Conservation (phyloP, 306 rosid genomes). For the Lathyrus aphaca region DNA sequence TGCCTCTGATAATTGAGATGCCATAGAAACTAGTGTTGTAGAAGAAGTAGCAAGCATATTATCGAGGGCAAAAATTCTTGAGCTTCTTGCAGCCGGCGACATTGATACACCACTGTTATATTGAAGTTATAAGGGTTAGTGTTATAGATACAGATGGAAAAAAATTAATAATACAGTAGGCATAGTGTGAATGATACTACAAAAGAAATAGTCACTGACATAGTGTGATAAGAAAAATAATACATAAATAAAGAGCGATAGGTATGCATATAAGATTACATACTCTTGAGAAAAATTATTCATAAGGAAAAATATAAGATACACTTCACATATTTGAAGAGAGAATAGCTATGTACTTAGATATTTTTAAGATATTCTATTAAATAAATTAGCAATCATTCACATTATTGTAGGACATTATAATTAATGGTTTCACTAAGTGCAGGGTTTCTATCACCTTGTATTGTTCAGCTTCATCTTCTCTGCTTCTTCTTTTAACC, state of each 20-base stretch:
- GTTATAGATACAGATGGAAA: not conserved
- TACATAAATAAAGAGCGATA: not conserved
- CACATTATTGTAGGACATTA: conserved; percentile 5
- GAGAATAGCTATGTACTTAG: not conserved
- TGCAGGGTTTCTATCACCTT: conserved; percentile 37
- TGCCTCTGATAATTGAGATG: conserved; percentile 95
- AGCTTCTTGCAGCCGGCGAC: conserved; percentile 97
- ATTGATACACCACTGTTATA: conserved; percentile 54
- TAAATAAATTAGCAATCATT: conserved; percentile 24
- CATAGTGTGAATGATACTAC: not conserved
- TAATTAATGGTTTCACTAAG: conserved; percentile 3
- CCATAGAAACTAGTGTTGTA: conserved; percentile 82
- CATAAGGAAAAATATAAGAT: not conserved
- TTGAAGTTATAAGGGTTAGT: not conserved
- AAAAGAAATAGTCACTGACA: no score
- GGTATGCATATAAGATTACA: not conserved
- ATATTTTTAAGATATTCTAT: not conserved
- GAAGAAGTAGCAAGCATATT: conserved; percentile 87
- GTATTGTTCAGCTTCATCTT: conserved; percentile 40
- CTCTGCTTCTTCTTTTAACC: conserved; percentile 52
- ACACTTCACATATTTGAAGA: not conserved
- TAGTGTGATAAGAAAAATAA: not conserved
- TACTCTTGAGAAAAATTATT: not conserved
- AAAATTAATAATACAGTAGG: not conserved
- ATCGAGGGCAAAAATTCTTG: conserved; percentile 89